These are phyloP conservation scores for Sanguinoderma infundibulare DNA, from an alignment of 1,284 basidiomycete species.

Conservation along the genomic window DNA sequence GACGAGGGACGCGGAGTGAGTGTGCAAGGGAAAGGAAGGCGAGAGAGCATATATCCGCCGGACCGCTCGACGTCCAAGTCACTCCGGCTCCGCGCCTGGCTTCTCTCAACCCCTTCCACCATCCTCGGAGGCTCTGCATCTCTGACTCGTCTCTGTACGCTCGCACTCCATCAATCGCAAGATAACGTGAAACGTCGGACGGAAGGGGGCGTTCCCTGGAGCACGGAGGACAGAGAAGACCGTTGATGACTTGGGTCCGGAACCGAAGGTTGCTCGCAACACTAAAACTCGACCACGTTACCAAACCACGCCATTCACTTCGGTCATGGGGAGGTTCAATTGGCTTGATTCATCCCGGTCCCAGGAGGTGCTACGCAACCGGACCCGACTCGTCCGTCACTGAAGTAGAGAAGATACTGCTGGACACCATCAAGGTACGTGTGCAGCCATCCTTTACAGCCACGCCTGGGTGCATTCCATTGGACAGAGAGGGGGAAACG, in stretches of 20 bases:
- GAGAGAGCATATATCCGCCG: conserved; percentile 6
- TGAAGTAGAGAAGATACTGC: conserved; percentile 63
- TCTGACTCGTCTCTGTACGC: not conserved
- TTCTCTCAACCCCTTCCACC: not conserved
- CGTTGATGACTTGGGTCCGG: conserved; percentile 22
- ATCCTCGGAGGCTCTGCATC: not conserved
- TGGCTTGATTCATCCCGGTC: not conserved
- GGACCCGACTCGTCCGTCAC: conserved; percentile 7
- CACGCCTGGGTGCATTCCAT: not conserved
- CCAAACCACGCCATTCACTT: not conserved
- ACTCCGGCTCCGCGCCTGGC: conserved; percentile 2
- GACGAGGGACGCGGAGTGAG: not conserved
- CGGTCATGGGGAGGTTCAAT: not conserved
- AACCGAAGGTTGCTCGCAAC: conserved; percentile 11
- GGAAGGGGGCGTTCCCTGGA: not conserved
- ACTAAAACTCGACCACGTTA: not conserved
- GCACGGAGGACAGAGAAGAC: not conserved
- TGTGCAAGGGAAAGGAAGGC: not conserved
- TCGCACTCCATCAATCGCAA: not conserved
- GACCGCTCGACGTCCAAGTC: not conserved
- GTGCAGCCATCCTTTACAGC: not conserved
- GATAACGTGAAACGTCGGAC: not conserved
- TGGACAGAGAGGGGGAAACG: not conserved
- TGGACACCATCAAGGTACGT: conserved; percentile 69
- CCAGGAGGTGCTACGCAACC: conserved; percentile 10